Evolutionary conservation across 352 stramenopile genomes (phyloP).

Genomic region (Phytopythium aichiense): DNA sequence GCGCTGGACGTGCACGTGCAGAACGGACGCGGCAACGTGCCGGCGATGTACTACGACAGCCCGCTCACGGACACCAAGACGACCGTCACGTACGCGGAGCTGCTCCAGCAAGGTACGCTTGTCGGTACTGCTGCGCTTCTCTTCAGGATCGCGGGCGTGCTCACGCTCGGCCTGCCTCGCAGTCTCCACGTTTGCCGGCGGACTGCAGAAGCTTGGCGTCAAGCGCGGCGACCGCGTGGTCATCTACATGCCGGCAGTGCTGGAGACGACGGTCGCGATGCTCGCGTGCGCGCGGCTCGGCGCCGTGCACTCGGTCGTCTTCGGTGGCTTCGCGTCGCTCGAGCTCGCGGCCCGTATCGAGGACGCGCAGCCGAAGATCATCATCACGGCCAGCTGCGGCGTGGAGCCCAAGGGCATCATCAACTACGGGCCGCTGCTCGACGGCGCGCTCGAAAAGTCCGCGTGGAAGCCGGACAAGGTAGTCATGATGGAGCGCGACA

Average conservation of each 20-base stretch:
- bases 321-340: conserved; percentile 85
- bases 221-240: conserved; percentile 91
- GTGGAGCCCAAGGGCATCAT: conserved; percentile 62
- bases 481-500: conserved; percentile 67
- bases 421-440: conserved; percentile 71
- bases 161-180: not conserved
- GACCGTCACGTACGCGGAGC: conserved; percentile 65
- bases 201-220: conserved; percentile 49
- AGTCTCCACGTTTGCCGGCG: conserved; percentile 62
- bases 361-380: conserved; percentile 71
- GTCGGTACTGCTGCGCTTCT: not conserved
- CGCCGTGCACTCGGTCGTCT: conserved; percentile 91
- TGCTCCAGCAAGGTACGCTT: conserved; percentile 50
- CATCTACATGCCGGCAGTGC: conserved; percentile 97
- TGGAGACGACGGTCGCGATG: conserved; percentile 96
- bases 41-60: conserved; percentile 58
- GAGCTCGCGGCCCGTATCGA: conserved; percentile 82
- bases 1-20: conserved; percentile 54
- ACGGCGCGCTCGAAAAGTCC: conserved; percentile 59
- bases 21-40: conserved; percentile 37
- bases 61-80: conserved; percentile 54
- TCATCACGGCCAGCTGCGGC: conserved; percentile 56
- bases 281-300: conserved; percentile 95
- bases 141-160: not conserved
- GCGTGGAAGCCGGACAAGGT: conserved; percentile 48